These are phyloP conservation scores for Beauveria asiatica DNA, from an alignment of 2,329 filamentous ascomycete genomes.

Conservation along the genomic window DNA sequence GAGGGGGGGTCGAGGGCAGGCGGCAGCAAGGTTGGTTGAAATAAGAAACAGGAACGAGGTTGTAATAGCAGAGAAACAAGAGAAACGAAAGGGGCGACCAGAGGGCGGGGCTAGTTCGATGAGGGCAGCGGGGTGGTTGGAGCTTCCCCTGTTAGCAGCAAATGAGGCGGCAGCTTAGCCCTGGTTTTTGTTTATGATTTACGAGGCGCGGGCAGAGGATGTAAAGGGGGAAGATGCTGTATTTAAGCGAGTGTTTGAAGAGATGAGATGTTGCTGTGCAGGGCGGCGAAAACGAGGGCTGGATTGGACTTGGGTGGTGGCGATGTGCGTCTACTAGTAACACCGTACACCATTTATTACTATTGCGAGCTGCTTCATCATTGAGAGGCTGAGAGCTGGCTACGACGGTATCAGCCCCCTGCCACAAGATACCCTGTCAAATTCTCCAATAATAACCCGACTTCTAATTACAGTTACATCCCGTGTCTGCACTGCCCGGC, in stretches of 20 bases:
- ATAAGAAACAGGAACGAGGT: slow-evolving; percentile 2
- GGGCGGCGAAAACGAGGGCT: no score
- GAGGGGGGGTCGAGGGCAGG: not conserved
- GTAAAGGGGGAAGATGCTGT: not conserved
- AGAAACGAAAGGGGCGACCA: slow-evolving; percentile 9
- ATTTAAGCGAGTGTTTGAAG: not conserved
- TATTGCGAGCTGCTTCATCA: no score
- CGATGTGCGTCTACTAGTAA: not conserved
- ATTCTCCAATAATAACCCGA: not conserved
- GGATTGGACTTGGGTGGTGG: not conserved
- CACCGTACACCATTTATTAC: no score
- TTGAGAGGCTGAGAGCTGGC: not conserved
- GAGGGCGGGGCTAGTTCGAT: slow-evolving; percentile 9
- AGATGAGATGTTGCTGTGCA: not conserved
- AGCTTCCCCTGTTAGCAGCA: slow-evolving; percentile 5
- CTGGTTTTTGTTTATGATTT: slow-evolving; percentile 2
- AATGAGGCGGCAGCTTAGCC: slow-evolving; percentile 10
- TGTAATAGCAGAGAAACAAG: not conserved
- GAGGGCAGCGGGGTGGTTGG: slow-evolving; percentile 10
- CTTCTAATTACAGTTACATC: not conserved
- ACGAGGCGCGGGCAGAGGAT: not conserved
- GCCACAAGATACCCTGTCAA: not conserved
- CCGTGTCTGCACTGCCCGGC: not conserved
- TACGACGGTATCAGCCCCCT: not conserved
- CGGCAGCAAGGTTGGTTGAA: not conserved